phyloP scores from a whole-genome alignment of 2,329 filamentous ascomycete species.

The Hypoxylon sp. region DNA sequence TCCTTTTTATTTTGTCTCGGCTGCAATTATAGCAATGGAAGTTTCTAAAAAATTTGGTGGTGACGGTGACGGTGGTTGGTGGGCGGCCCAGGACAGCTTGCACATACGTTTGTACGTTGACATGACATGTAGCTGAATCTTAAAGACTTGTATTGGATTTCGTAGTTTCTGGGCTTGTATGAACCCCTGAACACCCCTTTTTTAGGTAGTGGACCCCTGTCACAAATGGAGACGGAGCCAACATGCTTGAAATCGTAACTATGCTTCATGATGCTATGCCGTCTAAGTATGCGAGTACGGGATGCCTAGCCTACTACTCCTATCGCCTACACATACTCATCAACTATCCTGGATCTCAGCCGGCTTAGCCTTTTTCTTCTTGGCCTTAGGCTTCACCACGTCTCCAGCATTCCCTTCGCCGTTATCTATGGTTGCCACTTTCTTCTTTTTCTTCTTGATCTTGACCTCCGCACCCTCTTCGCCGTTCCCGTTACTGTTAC shows the following conservation, averaged over 20 bases:
- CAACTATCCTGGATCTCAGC: slow-evolving; percentile 49
- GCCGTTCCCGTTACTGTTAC: slow-evolving; percentile 29
- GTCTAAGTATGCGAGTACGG: not conserved
- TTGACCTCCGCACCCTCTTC: slow-evolving; percentile 53
- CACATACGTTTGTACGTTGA: slow-evolving; percentile 30
- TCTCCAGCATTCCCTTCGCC: slow-evolving; percentile 26
- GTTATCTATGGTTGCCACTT: slow-evolving; percentile 50
- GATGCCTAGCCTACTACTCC: not conserved
- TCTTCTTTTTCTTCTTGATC: slow-evolving; percentile 69
- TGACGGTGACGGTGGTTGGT: not conserved
- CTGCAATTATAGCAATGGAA: not conserved
- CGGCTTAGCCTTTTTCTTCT: slow-evolving; percentile 68
- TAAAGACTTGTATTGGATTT: slow-evolving; percentile 1
- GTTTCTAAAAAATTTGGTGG: slow-evolving; percentile 16
- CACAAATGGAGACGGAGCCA: too few relatives aligned
- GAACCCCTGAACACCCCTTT: not conserved
- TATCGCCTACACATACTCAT: not conserved
- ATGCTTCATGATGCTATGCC: slow-evolving; percentile 4
- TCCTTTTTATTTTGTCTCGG: slow-evolving; percentile 4
- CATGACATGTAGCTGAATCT: slow-evolving; percentile 26
- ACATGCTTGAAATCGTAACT: slow-evolving; percentile 1
- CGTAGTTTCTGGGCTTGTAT: not conserved
- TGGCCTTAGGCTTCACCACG: slow-evolving; percentile 62
- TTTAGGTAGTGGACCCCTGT: too few relatives aligned
- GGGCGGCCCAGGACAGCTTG: not conserved